These are phyloP conservation scores for Ceratobasidium papillatum DNA, from an alignment of 1,284 basidiomycete genomes.

Conservation along the genomic window DNA sequence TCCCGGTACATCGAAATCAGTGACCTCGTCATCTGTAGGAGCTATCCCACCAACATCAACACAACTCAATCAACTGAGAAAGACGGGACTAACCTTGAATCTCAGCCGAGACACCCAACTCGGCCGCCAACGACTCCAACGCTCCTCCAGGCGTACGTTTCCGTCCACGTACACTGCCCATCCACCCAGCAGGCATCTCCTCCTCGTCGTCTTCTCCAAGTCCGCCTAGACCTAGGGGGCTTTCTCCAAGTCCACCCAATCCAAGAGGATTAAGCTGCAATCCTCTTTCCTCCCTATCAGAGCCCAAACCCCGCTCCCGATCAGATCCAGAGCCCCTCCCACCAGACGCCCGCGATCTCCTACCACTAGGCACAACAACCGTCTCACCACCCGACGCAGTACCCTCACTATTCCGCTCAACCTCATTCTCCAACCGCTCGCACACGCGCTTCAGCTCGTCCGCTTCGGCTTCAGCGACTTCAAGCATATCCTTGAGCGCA, in stretches of 20 bases:
- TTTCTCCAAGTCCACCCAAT: constrained; percentile 1
- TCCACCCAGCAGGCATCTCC: constrained; percentile 10
- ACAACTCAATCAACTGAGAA: not conserved
- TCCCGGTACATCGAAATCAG: not conserved
- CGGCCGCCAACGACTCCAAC: constrained; percentile 14
- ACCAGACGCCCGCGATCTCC: not conserved
- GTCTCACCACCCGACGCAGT: constrained; percentile 10
- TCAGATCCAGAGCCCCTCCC: too few species aligned
- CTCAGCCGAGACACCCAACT: constrained; percentile 13
- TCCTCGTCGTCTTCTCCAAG: constrained; percentile 5
- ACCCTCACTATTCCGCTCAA: constrained; percentile 36
- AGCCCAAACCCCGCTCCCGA: not conserved
- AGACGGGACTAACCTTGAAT: not conserved
- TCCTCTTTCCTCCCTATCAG: not conserved
- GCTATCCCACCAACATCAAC: not conserved
- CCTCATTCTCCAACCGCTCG: constrained; percentile 44
- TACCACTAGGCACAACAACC: not conserved
- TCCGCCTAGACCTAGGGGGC: too few species aligned
- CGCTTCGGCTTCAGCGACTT: constrained; percentile 39
- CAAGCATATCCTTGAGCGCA: constrained; percentile 5
- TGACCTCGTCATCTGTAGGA: constrained; percentile 13
- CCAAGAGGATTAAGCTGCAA: constrained; percentile 1
- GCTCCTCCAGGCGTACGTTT: constrained; percentile 12
- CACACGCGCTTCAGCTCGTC: constrained; percentile 43
- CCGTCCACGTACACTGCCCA: constrained; percentile 23